phyloP scores from a whole-genome alignment of 2,329 filamentous ascomycete genomes.

The Colletotrichum karsti region DNA sequence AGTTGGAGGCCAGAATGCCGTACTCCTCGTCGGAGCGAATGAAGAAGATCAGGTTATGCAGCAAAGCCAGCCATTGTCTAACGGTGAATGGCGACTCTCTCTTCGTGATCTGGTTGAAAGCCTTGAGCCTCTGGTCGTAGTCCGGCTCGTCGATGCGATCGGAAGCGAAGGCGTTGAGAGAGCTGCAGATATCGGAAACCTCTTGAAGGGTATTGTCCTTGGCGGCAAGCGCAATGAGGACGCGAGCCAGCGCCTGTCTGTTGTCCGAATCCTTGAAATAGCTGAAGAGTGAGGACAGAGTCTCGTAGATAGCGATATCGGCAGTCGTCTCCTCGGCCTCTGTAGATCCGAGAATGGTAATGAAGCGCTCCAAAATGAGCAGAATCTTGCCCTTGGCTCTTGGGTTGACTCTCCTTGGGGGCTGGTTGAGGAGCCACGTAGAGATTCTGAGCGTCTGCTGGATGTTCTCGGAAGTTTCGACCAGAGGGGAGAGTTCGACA shows the following conservation, averaged over 20 bases:
- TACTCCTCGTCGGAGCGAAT: slow-evolving; percentile 89
- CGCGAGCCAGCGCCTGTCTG: slow-evolving; percentile 76
- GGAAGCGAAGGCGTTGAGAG: slow-evolving; percentile 81
- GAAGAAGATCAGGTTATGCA: slow-evolving; percentile 91
- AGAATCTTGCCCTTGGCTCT: slow-evolving; percentile 85
- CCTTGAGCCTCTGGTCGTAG: slow-evolving; percentile 81
- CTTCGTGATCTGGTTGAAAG: slow-evolving; percentile 77
- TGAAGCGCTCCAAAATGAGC: slow-evolving; percentile 81
- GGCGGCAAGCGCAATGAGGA: slow-evolving; percentile 75
- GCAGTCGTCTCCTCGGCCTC: slow-evolving; percentile 23
- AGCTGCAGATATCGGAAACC: slow-evolving; percentile 75
- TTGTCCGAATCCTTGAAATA: slow-evolving; percentile 88
- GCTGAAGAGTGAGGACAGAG: slow-evolving; percentile 83
- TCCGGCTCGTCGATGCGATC: slow-evolving; percentile 85
- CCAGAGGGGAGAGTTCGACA: slow-evolving; percentile 76
- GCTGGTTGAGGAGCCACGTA: slow-evolving; percentile 83
- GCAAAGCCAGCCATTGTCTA: slow-evolving; percentile 84
- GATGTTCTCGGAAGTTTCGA: slow-evolving; percentile 74
- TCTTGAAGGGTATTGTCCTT: slow-evolving; percentile 68
- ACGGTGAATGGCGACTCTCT: slow-evolving; percentile 68
- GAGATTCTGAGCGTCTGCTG: slow-evolving; percentile 83
- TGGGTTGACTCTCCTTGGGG: slow-evolving; percentile 82
- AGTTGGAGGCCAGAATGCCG: slow-evolving; percentile 81
- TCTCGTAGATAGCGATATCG: slow-evolving; percentile 69
- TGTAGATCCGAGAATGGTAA: slow-evolving; percentile 63